Base-by-base conservation (phyloP, 129 eudicot genomes). In the Lactuca sativa region DNA sequence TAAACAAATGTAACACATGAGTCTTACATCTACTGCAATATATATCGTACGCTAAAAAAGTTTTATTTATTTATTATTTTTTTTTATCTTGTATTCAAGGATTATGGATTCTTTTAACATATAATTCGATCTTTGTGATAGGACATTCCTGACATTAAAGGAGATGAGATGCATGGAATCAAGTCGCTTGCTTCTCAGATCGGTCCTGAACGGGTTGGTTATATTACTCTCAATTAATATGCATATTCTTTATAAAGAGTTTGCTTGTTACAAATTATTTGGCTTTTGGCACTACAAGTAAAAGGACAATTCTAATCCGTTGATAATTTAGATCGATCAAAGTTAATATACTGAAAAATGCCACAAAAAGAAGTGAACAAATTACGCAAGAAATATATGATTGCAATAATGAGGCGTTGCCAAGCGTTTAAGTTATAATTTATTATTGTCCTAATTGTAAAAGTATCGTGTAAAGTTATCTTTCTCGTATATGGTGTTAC, bases 121-220 rank as follows among this genome's bases (percentile, higher is more conserved):
- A 1, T 2, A 56, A 3, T 8, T 32, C 12, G 6, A 12, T 72
- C 34, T 67, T 9, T 57, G 15, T 9, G 4, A 15, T 30, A 76
- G 80, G 80, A 76, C 58, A 76, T 76, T 69, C 80, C 80, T 4
- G 80, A 76, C 69, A 76, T 76, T 38, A 59, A 76, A 69, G 80
- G 80, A 52, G 80, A 76, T 47, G 64, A 68, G 75, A 76, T 76
- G 80, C 80, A 76, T 61, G 80, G 80, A 53, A 76, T 76, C 38
- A 76, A 52, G 13, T 68, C 75, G 15, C 75, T 76, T 11, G 80
- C 80, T 76, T 68, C 75, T 60, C 75, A 68, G 34, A 68, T 76
- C 4, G 80, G 80, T 32, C 80, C 80, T 31, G 16, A 76, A 38
- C 62, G 3, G 75, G 80, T 76, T 68, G 12, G 68, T 38, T 75